Evolutionary conservation across 305 asterid genomes (phyloP).

Genomic region (Fraxinus paxiana): DNA sequence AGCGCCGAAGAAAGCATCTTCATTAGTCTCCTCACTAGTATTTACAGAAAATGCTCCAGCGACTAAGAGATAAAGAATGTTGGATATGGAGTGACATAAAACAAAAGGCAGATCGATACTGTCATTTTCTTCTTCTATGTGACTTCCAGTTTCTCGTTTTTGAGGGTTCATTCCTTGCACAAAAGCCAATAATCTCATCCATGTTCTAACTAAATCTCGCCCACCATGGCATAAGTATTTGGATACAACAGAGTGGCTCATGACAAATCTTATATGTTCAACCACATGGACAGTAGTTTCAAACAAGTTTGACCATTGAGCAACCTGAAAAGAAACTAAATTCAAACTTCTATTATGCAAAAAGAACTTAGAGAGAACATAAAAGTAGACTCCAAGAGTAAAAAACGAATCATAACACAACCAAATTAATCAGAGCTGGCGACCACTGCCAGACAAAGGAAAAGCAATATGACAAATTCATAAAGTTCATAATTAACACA

Average conservation of each 20-base stretch:
- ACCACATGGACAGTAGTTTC: conserved; percentile 75
- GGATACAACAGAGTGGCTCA: conserved; percentile 84
- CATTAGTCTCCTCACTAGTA: conserved; percentile 38
- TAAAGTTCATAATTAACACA: not conserved
- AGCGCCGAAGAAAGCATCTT: conserved; percentile 33
- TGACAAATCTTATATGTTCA: conserved; percentile 79
- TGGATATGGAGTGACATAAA: conserved; percentile 64
- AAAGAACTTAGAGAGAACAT: conserved; percentile 12
- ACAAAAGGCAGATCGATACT: conserved; percentile 68
- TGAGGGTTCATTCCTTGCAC: conserved; percentile 94
- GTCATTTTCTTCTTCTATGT: conserved; percentile 76
- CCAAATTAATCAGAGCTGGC: not conserved
- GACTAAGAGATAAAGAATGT: conserved; percentile 69
- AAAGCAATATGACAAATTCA: not conserved
- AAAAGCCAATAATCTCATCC: conserved; percentile 83
- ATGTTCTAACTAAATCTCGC: conserved; percentile 66
- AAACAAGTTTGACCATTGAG: conserved; percentile 53
- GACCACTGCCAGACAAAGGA: not conserved
- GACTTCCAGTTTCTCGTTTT: conserved; percentile 82
- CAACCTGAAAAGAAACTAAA: conserved; percentile 53
- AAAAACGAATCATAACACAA: not conserved
- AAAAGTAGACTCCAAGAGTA: not conserved
- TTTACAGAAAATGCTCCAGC: conserved; percentile 69
- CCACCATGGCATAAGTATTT: conserved; percentile 56
- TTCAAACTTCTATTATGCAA: conserved; percentile 25